Evolutionary conservation across 495 filamentous ascomycete species (phyloP).

Genomic region (Pyronema domesticum): DNA sequence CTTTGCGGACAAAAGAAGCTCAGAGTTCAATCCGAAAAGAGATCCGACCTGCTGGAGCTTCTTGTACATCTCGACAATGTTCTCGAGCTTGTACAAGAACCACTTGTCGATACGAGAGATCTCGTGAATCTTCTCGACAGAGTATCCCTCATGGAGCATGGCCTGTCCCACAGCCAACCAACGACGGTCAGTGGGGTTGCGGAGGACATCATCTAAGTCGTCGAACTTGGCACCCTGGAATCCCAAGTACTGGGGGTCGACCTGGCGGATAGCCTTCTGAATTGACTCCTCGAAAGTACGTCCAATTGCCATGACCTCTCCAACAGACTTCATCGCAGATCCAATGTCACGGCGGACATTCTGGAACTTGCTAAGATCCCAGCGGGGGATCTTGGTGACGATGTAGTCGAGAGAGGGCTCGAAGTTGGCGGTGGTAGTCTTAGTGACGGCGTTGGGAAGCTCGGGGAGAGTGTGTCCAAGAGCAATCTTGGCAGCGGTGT

Average conservation of each 20-base stretch:
- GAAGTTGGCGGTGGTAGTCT: conserved; percentile 97
- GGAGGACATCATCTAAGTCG: conserved; percentile 71
- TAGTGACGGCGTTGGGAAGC: conserved; percentile 90
- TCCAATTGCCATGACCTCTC: conserved; percentile 97
- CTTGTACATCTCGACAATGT: conserved; percentile 75
- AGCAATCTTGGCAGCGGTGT: conserved; percentile 92
- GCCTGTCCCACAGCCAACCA: conserved; percentile 97
- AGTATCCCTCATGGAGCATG: conserved; percentile 91
- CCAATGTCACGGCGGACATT: conserved; percentile 96
- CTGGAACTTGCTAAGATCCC: conserved; percentile 97
- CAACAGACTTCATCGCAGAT: conserved; percentile 94
- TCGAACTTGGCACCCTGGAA: conserved; percentile 94
- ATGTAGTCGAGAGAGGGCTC: conserved; percentile 94
- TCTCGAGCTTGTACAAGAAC: conserved; percentile 96
- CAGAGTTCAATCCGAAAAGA: conserved; percentile 68
- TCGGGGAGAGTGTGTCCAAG: conserved; percentile 87
- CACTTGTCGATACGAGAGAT: conserved; percentile 90
- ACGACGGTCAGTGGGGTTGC: conserved; percentile 82
- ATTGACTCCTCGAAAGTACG: conserved; percentile 98
- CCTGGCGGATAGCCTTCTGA: conserved; percentile 92
- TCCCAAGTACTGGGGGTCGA: conserved; percentile 77
- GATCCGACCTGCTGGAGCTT: conserved; percentile 79
- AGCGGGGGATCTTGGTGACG: conserved; percentile 94
- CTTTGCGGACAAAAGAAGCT: conserved; percentile 76
- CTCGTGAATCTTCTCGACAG: conserved; percentile 76